Evolutionary conservation across 805 yeast species (phyloP), one percentile per base, ranked within the genome.

Genomic region (Lachancea sp.): DNA sequence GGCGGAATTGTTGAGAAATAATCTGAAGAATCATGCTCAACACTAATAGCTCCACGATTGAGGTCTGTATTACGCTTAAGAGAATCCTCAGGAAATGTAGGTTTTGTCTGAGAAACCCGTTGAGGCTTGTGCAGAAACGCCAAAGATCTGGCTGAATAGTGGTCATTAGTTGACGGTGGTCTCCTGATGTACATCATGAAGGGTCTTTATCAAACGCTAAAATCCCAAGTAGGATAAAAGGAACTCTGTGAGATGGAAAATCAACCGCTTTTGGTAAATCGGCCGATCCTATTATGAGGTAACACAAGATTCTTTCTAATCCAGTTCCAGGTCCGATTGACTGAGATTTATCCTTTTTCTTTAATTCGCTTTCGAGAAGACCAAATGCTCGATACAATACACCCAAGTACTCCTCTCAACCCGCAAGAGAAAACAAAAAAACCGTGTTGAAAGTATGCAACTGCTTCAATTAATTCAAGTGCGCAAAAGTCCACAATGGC

Each of bases 61-160:
- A 51, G 33, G 34, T 51, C 48, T 18, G 61, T 58, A 40, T 60
- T 56, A 36, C 63, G 56, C 30, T 52, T 49, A 26, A 62, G 40
- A 38, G 54, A 56, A 18, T 61, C 63, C 10, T 60, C 63, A 5
- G 58, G 52, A 30, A 49, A 45, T 40, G 52, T 30, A 36, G 49
- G 45, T 19, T 49, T 47, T 26, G 51, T 38, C 33, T 51, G 55
- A 11, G 53, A 44, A 3, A 55, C 56, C 17, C 66, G 49, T 41
- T 56, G 58, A 7, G 66, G 66, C 41, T 54, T 60, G 43, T 55
- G 59, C 41, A 62, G 40, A 42, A 54, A 60, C 19, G 56, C 50
- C 25, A 62, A 43, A 3, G 65, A 59, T 39, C 51, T 51, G 35
- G 42, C 19, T 25, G 33, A 22, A 7, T 36, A 41, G 13, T 25